phyloP scores from a whole-genome alignment of 73 alveolate genomes.

The Halteria grandinella region DNA sequence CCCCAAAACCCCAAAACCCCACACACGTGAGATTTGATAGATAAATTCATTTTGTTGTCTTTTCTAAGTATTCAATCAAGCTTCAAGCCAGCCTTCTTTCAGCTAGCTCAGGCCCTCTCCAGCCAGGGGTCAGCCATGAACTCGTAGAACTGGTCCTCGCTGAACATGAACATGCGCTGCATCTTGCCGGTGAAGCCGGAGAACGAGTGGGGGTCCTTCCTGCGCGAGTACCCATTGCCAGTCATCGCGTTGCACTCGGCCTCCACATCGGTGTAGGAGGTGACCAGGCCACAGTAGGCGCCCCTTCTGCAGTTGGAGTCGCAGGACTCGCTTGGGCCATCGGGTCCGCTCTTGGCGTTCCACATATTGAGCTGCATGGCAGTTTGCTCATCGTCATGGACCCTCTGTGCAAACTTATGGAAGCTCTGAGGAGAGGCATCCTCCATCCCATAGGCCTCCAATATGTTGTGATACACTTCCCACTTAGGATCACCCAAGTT shows the following conservation, averaged over 20 bases:
- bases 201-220: not conserved
- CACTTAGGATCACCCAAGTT: slow-evolving; percentile 53
- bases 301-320: slow-evolving; percentile 42
- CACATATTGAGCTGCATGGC: slow-evolving; percentile 6
- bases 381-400: not conserved
- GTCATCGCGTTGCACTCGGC: not conserved
- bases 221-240: too few species aligned
- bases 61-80: too few species aligned
- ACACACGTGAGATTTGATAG: too few species aligned
- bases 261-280: slow-evolving; percentile 30
- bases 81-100: too few species aligned
- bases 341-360: slow-evolving; percentile 19
- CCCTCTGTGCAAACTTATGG: slow-evolving; percentile 9
- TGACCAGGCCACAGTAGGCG: slow-evolving; percentile 8
- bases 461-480: slow-evolving; percentile 36
- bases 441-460: slow-evolving; percentile 48
- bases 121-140: slow-evolving; percentile 54
- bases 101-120: not conserved
- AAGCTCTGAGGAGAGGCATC: slow-evolving; percentile 54
- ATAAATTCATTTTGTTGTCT: too few species aligned
- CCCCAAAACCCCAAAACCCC: too few species aligned
- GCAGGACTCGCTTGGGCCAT: slow-evolving; percentile 10
- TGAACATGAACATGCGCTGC: not conserved
- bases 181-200: not conserved
- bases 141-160: slow-evolving; percentile 25